Conservation (phyloP, 148 eudicot species). For the Silene latifolia region DNA sequence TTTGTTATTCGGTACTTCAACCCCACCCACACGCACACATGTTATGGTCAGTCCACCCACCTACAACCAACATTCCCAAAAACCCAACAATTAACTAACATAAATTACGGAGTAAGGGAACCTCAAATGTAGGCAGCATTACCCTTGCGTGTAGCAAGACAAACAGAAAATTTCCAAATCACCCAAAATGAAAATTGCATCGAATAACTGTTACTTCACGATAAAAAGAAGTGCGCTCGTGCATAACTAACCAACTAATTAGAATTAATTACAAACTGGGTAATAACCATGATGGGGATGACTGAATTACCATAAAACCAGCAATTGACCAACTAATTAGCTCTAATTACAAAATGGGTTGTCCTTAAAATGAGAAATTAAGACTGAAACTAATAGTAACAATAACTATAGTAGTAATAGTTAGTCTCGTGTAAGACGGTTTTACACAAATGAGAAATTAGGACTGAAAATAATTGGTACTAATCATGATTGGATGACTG, state of each 20-base stretch:
- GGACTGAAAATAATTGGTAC: not conserved
- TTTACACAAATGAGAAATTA: not conserved
- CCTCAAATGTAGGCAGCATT: too few relatives aligned
- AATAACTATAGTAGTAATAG: not conserved
- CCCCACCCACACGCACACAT: slow-evolving; percentile 65
- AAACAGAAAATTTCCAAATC: too few relatives aligned
- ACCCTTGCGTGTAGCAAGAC: too few relatives aligned
- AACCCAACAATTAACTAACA: not conserved
- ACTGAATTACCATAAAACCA: not conserved
- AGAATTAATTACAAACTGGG: not conserved
- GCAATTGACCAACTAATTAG: not conserved
- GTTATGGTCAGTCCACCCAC: slow-evolving; percentile 36
- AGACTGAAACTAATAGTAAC: not conserved
- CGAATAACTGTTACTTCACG: not conserved
- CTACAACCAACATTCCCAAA: slow-evolving; percentile 14
- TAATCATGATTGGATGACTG: not conserved
- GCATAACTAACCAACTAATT: not conserved
- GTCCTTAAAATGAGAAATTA: not conserved
- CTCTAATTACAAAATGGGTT: not conserved
- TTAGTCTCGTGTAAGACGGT: too few relatives aligned
- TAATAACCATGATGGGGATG: not conserved
- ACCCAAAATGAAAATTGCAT: too few relatives aligned
- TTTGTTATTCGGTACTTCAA: slow-evolving; percentile 59
- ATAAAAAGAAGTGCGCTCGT: not conserved
- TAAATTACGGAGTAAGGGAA: too few relatives aligned